Percentiles rank a stretch among this genome's conserved stretches.
These are phyloP conservation scores for Aspergillus melleus DNA, from an alignment of 2,329 filamentous ascomycete genomes.

Conservation along the genomic window DNA sequence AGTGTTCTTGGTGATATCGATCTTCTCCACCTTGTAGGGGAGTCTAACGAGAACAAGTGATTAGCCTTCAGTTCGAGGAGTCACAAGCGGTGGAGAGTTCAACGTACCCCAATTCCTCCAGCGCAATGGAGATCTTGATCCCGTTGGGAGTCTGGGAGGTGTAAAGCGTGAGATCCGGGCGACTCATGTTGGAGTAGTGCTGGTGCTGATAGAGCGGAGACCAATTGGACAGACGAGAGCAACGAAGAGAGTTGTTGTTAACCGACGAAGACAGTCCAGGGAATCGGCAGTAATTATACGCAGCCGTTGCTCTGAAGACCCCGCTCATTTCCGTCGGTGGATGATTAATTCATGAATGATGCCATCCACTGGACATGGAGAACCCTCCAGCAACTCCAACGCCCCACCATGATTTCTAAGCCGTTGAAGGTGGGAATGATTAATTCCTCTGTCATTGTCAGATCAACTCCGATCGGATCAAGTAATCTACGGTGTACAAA, in stretches of 20 bases:
- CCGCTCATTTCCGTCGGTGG: neutral
- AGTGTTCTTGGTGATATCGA: conserved; percentile 72
- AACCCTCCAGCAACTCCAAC: neutral
- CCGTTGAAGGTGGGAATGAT: neutral
- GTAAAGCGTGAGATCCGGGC: conserved; percentile 74
- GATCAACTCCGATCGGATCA: too few species aligned
- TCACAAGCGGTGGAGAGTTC: neutral
- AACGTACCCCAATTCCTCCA: conserved; percentile 72
- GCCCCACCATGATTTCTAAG: conserved; percentile 11
- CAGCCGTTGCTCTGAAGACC: neutral
- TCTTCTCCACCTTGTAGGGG: conserved; percentile 72
- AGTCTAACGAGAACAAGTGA: conserved; percentile 44
- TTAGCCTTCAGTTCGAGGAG: neutral
- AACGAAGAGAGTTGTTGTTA: neutral
- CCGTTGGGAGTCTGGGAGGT: conserved; percentile 84
- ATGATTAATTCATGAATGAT: conserved; percentile 11
- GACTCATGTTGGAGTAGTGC: conserved; percentile 24
- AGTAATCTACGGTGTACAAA: too few species aligned
- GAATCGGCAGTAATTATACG: neutral
- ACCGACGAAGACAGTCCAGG: neutral
- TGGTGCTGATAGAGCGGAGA: neutral
- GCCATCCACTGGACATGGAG: neutral
- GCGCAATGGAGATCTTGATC: conserved; percentile 81
- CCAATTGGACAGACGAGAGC: neutral
- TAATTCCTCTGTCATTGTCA: neutral